Conservation (phyloP, 352 stramenopile species). For the Albugo candida region DNA sequence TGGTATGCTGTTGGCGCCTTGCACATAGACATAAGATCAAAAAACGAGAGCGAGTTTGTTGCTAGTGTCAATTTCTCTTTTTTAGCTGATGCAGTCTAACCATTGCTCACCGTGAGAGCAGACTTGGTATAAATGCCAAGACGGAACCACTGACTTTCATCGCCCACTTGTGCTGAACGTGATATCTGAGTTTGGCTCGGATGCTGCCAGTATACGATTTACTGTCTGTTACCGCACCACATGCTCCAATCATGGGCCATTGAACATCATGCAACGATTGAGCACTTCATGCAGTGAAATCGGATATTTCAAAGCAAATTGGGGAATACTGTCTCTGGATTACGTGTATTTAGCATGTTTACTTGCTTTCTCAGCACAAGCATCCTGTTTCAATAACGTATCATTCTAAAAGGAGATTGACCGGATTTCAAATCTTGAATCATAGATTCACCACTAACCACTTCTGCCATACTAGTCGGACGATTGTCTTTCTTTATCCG, state of each 20-base stretch:
- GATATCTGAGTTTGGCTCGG: not conserved
- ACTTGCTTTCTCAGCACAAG: too few species aligned
- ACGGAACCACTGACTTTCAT: too few species aligned
- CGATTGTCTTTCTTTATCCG: too few species aligned
- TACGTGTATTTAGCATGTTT: constrained; percentile 1
- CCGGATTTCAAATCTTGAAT: too few species aligned
- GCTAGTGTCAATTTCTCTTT: not conserved
- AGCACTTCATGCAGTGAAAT: not conserved
- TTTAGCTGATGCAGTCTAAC: not conserved
- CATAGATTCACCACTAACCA: too few species aligned
- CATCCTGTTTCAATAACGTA: too few species aligned
- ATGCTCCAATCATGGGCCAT: not conserved
- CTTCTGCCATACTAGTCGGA: too few species aligned
- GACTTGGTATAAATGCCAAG: not conserved
- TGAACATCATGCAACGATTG: not conserved
- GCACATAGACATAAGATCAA: constrained; percentile 3
- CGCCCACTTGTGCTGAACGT: too few species aligned
- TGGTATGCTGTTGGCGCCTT: not conserved
- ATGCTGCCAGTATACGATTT: too few species aligned
- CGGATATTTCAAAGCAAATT: constrained; percentile 2
- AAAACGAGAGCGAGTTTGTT: constrained; percentile 1
- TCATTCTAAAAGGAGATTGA: too few species aligned
- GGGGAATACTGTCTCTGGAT: not conserved
- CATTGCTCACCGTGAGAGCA: not conserved
- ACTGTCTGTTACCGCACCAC: not conserved